Conservation (phyloP, 768 basidiomycete genomes). For the Lactifluus echinatus region DNA sequence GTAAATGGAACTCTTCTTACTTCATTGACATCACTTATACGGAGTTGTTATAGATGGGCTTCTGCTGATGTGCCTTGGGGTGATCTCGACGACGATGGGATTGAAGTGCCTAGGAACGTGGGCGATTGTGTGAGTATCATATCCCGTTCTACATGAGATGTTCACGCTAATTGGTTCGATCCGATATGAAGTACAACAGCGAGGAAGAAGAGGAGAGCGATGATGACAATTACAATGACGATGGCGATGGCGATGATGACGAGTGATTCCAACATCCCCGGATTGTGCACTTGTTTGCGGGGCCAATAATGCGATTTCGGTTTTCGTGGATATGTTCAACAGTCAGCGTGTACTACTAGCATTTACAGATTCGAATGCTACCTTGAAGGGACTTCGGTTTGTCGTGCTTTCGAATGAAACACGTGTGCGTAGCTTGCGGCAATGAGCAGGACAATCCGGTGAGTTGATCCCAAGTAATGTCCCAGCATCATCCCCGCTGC, state of each 20-base stretch:
- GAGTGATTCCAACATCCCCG: too few species aligned
- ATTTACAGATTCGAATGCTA: background rate
- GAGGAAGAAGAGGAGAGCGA: background rate
- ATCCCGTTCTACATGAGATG: background rate
- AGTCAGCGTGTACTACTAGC: background rate
- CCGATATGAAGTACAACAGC: background rate
- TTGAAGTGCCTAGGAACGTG: background rate
- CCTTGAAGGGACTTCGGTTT: background rate
- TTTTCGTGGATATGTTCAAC: background rate
- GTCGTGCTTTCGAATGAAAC: background rate
- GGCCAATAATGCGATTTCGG: background rate
- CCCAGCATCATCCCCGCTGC: too few species aligned
- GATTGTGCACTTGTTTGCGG: background rate
- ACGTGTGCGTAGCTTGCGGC: background rate
- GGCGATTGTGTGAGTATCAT: constrained; percentile 4
- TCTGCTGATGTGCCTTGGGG: constrained; percentile 2
- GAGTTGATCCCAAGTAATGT: too few species aligned
- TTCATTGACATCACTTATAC: background rate
- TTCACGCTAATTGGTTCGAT: background rate
- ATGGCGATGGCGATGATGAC: background rate
- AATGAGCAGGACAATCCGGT: background rate
- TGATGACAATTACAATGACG: background rate
- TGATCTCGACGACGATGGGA: constrained; percentile 7
- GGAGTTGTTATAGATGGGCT: constrained; percentile 6
- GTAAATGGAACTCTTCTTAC: background rate